phyloP scores from a whole-genome alignment of 2,329 filamentous ascomycete genomes.

The Xylariaceae sp. region DNA sequence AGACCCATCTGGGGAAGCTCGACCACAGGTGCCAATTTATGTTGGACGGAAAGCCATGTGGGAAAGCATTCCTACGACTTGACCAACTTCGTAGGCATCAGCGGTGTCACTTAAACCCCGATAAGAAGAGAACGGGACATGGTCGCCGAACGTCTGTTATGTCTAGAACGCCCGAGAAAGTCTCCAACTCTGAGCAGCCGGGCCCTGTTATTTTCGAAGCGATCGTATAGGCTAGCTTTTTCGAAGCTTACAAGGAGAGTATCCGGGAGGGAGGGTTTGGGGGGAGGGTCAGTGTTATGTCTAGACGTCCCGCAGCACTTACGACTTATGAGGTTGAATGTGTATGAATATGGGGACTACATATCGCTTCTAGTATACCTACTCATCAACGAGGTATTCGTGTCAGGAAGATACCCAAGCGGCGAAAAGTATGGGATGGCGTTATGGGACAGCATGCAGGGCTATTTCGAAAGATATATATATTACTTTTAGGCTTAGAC shows the following conservation, averaged over 20 bases:
- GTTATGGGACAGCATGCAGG: background rate
- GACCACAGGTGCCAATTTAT: constrained; percentile 44
- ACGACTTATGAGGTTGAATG: background rate
- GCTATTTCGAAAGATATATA: background rate
- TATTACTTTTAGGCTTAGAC: too few species aligned
- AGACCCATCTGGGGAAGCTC: constrained; percentile 54
- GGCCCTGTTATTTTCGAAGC: background rate
- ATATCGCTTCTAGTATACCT: background rate
- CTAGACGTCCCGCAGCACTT: background rate
- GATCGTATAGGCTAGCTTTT: background rate
- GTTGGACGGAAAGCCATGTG: constrained; percentile 40
- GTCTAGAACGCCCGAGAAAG: constrained; percentile 4
- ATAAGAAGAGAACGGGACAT: constrained; percentile 3
- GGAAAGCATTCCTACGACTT: constrained; percentile 54
- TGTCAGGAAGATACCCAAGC: constrained; percentile 1
- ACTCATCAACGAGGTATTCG: background rate
- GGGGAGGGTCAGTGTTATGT: background rate
- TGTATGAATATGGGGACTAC: background rate
- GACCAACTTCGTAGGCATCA: constrained; percentile 54
- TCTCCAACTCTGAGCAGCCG: background rate
- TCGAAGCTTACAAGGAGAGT: background rate
- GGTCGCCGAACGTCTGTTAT: constrained; percentile 5
- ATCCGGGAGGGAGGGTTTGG: background rate
- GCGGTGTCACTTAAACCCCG: constrained; percentile 35
- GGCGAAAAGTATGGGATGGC: background rate